Evolutionary conservation across 495 filamentous ascomycete genomes (phyloP).

Genomic region (Astrothelium macrocarpum): DNA sequence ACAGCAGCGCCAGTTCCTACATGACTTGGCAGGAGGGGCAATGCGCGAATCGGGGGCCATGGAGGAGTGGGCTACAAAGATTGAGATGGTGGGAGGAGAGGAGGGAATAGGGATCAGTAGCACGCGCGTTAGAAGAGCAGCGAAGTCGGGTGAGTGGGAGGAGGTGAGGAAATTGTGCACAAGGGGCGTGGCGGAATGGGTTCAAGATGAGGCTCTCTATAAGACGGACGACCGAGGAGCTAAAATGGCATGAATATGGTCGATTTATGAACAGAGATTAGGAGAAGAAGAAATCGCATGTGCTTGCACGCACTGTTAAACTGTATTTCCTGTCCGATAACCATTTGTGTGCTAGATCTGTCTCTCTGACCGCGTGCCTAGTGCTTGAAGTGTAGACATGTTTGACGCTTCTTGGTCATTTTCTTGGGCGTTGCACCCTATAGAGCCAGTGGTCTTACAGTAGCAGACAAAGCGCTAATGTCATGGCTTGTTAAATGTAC

Average conservation of each 20-base stretch:
- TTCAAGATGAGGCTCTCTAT: constrained; percentile 43
- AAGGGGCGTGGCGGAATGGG: constrained; percentile 50
- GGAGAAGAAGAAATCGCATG: too few species aligned
- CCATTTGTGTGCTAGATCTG: too few species aligned
- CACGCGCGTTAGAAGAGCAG: constrained; percentile 64
- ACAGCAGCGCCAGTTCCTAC: constrained; percentile 29
- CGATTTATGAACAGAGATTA: background rate
- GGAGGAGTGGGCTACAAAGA: constrained; percentile 57
- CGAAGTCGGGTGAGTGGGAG: constrained; percentile 40
- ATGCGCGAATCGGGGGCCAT: constrained; percentile 49
- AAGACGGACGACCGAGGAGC: constrained; percentile 23
- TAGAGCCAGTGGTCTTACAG: too few species aligned
- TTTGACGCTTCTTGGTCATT: too few species aligned
- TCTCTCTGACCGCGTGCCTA: too few species aligned
- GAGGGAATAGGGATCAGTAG: constrained; percentile 33
- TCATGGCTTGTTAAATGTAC: too few species aligned
- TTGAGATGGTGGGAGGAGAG: constrained; percentile 58
- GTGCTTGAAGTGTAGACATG: too few species aligned
- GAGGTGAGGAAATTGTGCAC: constrained; percentile 56
- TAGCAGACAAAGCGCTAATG: too few species aligned
- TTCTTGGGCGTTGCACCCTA: too few species aligned
- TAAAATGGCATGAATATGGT: constrained; percentile 23
- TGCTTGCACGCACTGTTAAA: too few species aligned
- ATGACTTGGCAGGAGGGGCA: constrained; percentile 28
- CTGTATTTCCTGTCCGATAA: too few species aligned